These are phyloP conservation scores for Pseudotsuga menziesii DNA, from an alignment of 75 land plant genomes.

Conservation along the genomic window DNA sequence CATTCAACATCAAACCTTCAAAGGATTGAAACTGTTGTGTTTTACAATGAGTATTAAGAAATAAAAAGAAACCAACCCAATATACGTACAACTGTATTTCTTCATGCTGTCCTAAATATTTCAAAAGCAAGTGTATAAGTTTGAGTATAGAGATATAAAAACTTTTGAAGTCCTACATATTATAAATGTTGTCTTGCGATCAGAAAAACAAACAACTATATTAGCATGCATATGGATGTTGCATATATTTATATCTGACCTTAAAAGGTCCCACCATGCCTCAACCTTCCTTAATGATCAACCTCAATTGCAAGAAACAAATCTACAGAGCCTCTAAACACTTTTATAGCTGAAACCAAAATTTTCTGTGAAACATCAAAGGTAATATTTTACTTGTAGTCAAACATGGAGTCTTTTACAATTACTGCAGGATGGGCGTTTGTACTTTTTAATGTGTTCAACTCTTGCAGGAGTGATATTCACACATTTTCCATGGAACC, in stretches of 20 bases:
- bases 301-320: neutral
- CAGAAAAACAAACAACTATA: neutral
- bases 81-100: neutral
- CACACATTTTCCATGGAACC: constrained; percentile 70
- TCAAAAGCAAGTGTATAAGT: neutral
- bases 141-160: neutral
- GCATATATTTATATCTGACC: neutral
- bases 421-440: constrained; percentile 56
- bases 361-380: neutral
- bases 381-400: neutral
- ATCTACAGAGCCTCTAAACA: constrained; percentile 5
- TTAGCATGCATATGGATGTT: neutral
- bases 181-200: neutral
- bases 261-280: constrained; percentile 1
- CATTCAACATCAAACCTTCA: neutral
- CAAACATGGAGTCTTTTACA: constrained; percentile 26
- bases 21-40: neutral
- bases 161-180: constrained; percentile 1
- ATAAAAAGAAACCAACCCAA: neutral
- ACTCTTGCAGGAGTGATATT: constrained; percentile 64
- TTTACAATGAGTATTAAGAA: neutral
- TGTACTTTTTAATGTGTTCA: constrained; percentile 69
- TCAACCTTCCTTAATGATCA: neutral
- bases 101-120: neutral
- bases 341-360: constrained; percentile 1